phyloP scores from a whole-genome alignment of 371 early-diverging fungal species.

The Fennellomyces sp. region DNA sequence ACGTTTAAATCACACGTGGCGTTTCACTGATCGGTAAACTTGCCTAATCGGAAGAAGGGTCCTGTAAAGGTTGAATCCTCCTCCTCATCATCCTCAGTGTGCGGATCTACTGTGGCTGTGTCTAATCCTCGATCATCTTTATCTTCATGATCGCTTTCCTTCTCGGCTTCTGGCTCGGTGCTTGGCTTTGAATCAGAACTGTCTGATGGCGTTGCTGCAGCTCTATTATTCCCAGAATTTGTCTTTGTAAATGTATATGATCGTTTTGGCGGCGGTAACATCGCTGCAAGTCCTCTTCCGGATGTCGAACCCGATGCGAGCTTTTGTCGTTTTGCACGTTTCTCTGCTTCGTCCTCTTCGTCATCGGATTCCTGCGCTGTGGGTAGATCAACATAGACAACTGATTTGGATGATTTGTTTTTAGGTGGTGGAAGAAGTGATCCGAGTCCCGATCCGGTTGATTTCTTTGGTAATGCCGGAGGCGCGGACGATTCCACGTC shows the following conservation, averaged over 20 bases:
- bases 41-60: constrained; percentile 39
- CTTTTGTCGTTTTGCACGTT: constrained; percentile 22
- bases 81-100: neutral
- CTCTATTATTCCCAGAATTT: neutral
- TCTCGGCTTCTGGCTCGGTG: constrained; percentile 7
- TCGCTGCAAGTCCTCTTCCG: constrained; percentile 23
- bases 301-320: constrained; percentile 7
- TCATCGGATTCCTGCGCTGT: constrained; percentile 16
- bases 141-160: constrained; percentile 4
- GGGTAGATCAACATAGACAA: constrained; percentile 38
- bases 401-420: constrained; percentile 18
- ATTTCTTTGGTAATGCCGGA: neutral
- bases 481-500: constrained; percentile 10
- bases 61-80: constrained; percentile 14
- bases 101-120: neutral
- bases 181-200: constrained; percentile 8
- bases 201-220: neutral
- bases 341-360: constrained; percentile 23
- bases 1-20: constrained; percentile 5
- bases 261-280: constrained; percentile 38
- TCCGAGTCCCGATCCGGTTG: constrained; percentile 5
- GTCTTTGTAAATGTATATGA: constrained; percentile 8
- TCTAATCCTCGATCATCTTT: constrained; percentile 11
- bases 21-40: neutral
- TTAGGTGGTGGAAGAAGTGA: constrained; percentile 19